Percentiles rank a stretch among this genome's conserved stretches.
Conservation (phyloP, 164 flowering plant genomes). For the Aristolochia contorta region DNA sequence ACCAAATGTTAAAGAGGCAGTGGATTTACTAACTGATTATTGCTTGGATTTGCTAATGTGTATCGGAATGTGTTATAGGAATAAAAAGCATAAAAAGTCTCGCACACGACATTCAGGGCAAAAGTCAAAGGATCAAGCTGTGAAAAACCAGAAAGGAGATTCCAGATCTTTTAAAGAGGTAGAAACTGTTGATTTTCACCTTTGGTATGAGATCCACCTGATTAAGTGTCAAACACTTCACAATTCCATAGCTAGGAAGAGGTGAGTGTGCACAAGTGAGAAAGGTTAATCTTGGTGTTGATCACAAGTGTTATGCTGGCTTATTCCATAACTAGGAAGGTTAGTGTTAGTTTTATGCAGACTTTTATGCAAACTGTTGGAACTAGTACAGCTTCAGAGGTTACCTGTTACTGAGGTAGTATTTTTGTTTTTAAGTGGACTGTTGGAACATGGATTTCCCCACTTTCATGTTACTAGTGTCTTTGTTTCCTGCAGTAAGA, state of each 20-base stretch:
- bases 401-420: too few species aligned
- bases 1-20: not conserved
- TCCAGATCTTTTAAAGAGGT: constrained; percentile 37
- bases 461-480: too few species aligned
- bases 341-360: not conserved
- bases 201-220: not conserved
- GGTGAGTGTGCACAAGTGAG: too few species aligned
- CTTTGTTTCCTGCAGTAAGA: too few species aligned
- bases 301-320: not conserved
- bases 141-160: constrained; percentile 16
- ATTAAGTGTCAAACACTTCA: not conserved
- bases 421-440: too few species aligned
- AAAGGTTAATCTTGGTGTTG: not conserved
- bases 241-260: not conserved
- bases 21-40: not conserved
- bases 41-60: not conserved
- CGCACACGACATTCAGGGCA: constrained; percentile 14
- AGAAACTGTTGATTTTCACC: not conserved
- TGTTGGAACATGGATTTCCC: too few species aligned
- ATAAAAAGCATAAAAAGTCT: constrained; percentile 18
- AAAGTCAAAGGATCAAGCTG: constrained; percentile 11
- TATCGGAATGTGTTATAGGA: not conserved
- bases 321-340: not conserved
- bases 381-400: too few species aligned
- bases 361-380: too few species aligned